A percentile compares a stretch with the other conserved stretches of the same genome.
Conservation (phyloP, 2,329 filamentous ascomycete genomes). For the Epichloe sp. region DNA sequence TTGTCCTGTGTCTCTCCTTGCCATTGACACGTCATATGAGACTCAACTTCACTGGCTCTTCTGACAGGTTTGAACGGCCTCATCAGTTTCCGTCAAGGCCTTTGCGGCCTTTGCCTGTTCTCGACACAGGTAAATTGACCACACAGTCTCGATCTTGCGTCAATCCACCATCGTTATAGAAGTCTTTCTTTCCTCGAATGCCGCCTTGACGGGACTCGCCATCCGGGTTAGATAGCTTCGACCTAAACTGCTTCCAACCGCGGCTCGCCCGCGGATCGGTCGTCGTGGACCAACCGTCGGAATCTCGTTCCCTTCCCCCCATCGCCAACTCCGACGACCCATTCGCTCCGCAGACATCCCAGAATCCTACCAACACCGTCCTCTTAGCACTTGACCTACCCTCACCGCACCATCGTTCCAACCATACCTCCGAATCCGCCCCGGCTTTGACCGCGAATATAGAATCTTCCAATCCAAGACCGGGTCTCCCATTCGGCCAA, state of each 20-base stretch:
- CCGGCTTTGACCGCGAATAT: conserved; percentile 26
- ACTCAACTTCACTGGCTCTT: background rate
- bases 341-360: conserved; percentile 41
- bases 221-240: conserved; percentile 2
- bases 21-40: conserved; percentile 1
- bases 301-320: conserved; percentile 19
- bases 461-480: conserved; percentile 22
- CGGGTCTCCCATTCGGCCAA: conserved; percentile 14
- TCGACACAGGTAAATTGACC: background rate
- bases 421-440: conserved; percentile 14
- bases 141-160: background rate
- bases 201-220: conserved; percentile 1
- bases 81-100: background rate
- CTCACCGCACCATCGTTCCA: conserved; percentile 12
- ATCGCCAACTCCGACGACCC: conserved; percentile 47
- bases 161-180: background rate
- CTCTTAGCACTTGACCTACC: conserved; percentile 26
- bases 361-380: conserved; percentile 33
- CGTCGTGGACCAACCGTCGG: conserved; percentile 27
- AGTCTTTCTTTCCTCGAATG: conserved; percentile 7
- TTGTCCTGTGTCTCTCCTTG: background rate
- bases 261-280: conserved; percentile 27
- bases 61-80: background rate
- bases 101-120: background rate
- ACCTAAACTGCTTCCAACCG: conserved; percentile 13